Conservation (phyloP, 2,329 filamentous ascomycete species). For the Colletotrichum horii region DNA sequence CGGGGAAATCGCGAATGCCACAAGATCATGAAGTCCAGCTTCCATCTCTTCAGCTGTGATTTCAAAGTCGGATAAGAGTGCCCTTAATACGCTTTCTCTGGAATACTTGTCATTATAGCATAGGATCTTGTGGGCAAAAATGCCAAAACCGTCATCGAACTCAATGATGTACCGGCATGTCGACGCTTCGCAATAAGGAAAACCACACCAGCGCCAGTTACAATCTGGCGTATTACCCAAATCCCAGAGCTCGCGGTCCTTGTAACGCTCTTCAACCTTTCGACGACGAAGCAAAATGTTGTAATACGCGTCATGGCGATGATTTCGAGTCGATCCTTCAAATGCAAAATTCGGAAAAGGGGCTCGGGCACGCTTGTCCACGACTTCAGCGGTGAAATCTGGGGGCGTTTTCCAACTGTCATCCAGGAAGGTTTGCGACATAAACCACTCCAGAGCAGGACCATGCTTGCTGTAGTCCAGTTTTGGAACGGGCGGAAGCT, state of each 20-base stretch:
- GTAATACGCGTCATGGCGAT: neutral
- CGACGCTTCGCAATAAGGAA: neutral
- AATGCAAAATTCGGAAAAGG: neutral
- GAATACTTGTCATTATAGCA: neutral
- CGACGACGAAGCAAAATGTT: neutral
- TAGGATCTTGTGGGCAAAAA: neutral
- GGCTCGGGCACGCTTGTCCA: neutral
- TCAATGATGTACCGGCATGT: neutral
- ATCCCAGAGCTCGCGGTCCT: neutral
- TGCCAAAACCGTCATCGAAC: neutral
- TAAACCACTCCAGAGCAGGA: neutral
- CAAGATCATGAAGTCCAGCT: neutral
- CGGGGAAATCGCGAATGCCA: neutral
- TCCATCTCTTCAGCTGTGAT: neutral
- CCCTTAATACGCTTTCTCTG: neutral
- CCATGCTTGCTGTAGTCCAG: neutral
- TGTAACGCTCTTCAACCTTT: neutral
- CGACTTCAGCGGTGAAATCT: neutral
- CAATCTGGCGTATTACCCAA: neutral
- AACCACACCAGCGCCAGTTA: neutral
- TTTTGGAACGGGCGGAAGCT: neutral
- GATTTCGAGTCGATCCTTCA: neutral
- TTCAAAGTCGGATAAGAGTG: neutral
- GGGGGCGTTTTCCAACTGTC: neutral
- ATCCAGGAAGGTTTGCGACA: neutral